These are phyloP conservation scores for Cymbidium sinense DNA, from an alignment of 106 monocot species.

Conservation along the genomic window DNA sequence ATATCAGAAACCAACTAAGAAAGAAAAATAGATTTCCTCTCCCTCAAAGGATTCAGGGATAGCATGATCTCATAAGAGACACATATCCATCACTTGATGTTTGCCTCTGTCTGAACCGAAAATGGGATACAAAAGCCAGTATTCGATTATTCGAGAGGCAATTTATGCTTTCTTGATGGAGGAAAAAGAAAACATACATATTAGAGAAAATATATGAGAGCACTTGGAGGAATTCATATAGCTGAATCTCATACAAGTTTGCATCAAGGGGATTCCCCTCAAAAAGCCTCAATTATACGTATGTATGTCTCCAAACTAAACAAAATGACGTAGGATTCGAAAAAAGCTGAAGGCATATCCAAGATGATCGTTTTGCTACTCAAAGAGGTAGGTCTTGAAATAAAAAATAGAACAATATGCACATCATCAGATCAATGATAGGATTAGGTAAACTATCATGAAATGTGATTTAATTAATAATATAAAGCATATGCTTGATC, in stretches of 20 bases:
- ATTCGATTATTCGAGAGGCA: constrained; percentile 1
- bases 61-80: background rate
- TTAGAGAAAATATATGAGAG: background rate
- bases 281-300: background rate
- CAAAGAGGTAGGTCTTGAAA: background rate
- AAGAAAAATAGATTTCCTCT: constrained; percentile 3
- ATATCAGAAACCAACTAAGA: constrained; percentile 1
- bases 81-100: background rate
- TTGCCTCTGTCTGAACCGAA: constrained; percentile 5
- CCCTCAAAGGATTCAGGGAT: constrained; percentile 2
- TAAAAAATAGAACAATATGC: background rate
- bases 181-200: background rate
- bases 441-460: background rate
- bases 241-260: background rate
- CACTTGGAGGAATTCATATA: background rate
- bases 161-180: background rate
- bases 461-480: background rate
- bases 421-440: background rate
- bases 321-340: background rate
- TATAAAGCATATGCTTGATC: background rate
- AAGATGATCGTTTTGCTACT: background rate
- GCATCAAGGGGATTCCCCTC: background rate
- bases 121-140: background rate
- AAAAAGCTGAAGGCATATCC: background rate
- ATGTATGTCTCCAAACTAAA: constrained; percentile 3